Evolutionary conservation across 2,329 filamentous ascomycete species (phyloP), one percentile per base, ranked within the genome.

Genomic region (Corniculantispora saksenae): DNA sequence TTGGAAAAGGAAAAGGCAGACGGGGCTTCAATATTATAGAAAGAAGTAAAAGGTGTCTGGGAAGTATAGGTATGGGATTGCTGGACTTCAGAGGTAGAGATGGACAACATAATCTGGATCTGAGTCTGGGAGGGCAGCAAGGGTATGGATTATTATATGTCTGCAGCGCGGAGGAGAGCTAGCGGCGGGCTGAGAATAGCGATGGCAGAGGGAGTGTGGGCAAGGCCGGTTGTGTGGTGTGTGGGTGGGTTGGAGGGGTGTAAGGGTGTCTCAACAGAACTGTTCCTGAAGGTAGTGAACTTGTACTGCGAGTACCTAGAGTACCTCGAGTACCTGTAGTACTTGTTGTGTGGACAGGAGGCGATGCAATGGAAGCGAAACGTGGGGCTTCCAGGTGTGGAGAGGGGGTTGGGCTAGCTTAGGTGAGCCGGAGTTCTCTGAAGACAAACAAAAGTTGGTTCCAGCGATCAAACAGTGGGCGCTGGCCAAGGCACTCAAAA

Each of bases 61-160:
- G 47, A 29, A 13, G 45, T 23, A 21, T 21, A 50, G n/a, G 27
- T 51, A 47, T 50, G 47, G 43, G 47, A 8, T 29, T 51, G 58
- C 13, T 19, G 45, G 35, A 32, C 35, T 60, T 50, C 29, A 19
- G 40, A 4, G 25, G 3, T 19, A 48, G n/a, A 38, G 45, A 60
- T 60, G 43, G 29, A 38, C 29, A 51, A 43, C 35, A 43, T 57
- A 4, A 25, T 25, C n/a, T 35, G 51, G 15, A 25, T 17, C 9
- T 43, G 32, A 27, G 21, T 25, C 12, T 57, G 54, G 54, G 35
- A 38, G 8, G 29, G 45, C 23, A 25, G 61, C 61, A 51, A 63
- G 61, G 51, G 60, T 13, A 63, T 47, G 50, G 56, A 50, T 19
- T 62, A 55, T 54, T 63, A 63, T 63, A 62, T 62, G 29, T 51